phyloP scores from a whole-genome alignment of 1,139 yeast species.

The Blastobotrys arbuscula region DNA sequence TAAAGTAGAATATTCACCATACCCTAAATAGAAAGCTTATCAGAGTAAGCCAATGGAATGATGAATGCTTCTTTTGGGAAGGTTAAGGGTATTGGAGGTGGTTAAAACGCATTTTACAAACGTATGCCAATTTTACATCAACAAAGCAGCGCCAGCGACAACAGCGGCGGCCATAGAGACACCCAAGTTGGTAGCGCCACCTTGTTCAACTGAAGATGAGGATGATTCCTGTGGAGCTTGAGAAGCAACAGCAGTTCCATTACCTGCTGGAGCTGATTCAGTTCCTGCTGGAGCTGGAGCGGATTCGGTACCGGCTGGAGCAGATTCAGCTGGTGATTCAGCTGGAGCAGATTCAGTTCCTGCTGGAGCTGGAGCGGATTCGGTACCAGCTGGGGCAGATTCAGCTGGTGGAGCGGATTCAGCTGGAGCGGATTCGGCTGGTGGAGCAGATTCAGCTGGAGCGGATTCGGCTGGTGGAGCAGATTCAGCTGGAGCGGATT shows the following conservation, averaged over 20 bases:
- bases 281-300: neutral
- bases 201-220: slow-evolving; percentile 4
- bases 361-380: slow-evolving; percentile 3
- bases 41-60: too few species aligned
- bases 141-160: slow-evolving; percentile 20
- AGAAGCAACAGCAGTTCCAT: slow-evolving; percentile 3
- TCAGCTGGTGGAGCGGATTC: neutral
- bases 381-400: neutral
- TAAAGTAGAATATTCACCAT: too few species aligned
- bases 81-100: too few species aligned
- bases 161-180: slow-evolving; percentile 19
- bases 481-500: slow-evolving; percentile 2
- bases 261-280: slow-evolving; percentile 2
- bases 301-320: neutral
- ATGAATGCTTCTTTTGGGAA: too few species aligned
- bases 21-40: too few species aligned
- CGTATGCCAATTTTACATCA: slow-evolving; percentile 11
- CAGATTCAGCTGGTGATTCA: neutral
- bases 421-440: slow-evolving; percentile 3
- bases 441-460: slow-evolving; percentile 3
- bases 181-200: slow-evolving; percentile 14
- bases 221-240: neutral
- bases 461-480: slow-evolving; percentile 8
- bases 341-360: slow-evolving; percentile 2
- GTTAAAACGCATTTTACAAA: too few species aligned